A percentile compares a stretch with the other conserved stretches of the same genome.
These are phyloP conservation scores for Stagonosporopsis tanaceti DNA, from an alignment of 2,329 filamentous ascomycete genomes.

Conservation along the genomic window DNA sequence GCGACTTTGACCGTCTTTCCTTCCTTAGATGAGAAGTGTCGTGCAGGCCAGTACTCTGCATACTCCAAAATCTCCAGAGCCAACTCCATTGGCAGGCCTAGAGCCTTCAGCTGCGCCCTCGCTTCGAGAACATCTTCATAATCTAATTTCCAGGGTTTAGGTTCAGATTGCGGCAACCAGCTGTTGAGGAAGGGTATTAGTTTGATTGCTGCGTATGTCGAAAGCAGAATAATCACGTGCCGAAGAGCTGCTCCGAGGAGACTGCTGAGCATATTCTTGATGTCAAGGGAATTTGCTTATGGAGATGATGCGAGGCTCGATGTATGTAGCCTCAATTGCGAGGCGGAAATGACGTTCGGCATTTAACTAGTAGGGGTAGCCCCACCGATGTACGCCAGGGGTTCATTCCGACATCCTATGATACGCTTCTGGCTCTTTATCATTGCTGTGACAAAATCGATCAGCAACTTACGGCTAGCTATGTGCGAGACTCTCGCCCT, in stretches of 20 bases:
- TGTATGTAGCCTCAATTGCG: not conserved
- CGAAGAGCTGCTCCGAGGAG: not conserved
- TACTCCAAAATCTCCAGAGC: conserved; percentile 38
- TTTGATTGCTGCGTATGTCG: not conserved
- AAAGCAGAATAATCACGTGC: not conserved
- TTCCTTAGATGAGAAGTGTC: conserved; percentile 7
- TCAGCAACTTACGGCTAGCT: not conserved
- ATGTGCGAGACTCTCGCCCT: too few species aligned
- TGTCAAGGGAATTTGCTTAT: not conserved
- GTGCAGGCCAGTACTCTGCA: conserved; percentile 37
- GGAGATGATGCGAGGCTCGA: not conserved
- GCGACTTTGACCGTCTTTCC: conserved; percentile 2
- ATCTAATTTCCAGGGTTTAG: conserved; percentile 7
- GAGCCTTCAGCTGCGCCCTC: conserved; percentile 31
- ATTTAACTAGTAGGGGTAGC: conserved; percentile 1
- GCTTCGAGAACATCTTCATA: conserved; percentile 36
- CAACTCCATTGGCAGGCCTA: conserved; percentile 41
- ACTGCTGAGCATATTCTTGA: conserved; percentile 1
- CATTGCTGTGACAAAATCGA: not conserved
- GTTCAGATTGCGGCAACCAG: not conserved
- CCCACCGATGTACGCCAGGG: not conserved
- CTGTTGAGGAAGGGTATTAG: not conserved
- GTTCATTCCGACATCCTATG: not conserved
- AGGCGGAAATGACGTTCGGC: conserved; percentile 2
- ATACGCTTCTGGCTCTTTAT: not conserved